Conservation (phyloP, 495 filamentous ascomycete genomes). For the Rhypophila decipiens region DNA sequence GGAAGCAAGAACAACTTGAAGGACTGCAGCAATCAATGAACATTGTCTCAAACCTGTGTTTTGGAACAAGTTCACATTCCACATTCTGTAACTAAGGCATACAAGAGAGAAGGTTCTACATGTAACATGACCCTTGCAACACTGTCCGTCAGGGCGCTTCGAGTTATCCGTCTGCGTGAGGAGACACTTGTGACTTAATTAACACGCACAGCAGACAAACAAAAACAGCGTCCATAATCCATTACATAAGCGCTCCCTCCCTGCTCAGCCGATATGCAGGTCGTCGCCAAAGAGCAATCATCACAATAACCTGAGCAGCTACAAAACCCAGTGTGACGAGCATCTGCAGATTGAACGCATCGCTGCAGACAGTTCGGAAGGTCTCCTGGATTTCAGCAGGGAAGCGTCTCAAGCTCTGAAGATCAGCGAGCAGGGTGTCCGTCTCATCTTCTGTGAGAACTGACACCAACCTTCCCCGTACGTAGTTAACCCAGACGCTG, state of each 20-base stretch:
- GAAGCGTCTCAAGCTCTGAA: neutral
- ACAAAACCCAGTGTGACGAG: neutral
- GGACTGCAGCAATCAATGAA: no score
- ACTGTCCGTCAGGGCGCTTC: no score
- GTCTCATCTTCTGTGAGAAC: neutral
- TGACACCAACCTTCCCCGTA: neutral
- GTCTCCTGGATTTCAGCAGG: neutral
- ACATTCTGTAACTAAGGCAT: no score
- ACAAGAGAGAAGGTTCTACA: no score
- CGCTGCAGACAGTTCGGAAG: neutral
- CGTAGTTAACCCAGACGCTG: conserved; percentile 5
- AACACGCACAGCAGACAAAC: no score
- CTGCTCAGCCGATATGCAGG: neutral
- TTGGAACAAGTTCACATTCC: no score
- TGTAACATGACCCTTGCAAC: no score
- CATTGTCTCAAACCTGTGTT: no score
- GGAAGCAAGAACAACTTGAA: no score
- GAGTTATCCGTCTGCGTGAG: no score
- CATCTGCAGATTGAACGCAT: conserved; percentile 5
- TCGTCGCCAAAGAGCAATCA: neutral
- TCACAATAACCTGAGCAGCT: neutral
- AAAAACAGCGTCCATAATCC: neutral
- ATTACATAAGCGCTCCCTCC: conserved; percentile 1
- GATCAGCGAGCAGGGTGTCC: conserved; percentile 1
- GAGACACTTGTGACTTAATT: no score